These are phyloP conservation scores for Penicillium antarcticum DNA, from an alignment of 495 filamentous ascomycete species.

Conservation along the genomic window DNA sequence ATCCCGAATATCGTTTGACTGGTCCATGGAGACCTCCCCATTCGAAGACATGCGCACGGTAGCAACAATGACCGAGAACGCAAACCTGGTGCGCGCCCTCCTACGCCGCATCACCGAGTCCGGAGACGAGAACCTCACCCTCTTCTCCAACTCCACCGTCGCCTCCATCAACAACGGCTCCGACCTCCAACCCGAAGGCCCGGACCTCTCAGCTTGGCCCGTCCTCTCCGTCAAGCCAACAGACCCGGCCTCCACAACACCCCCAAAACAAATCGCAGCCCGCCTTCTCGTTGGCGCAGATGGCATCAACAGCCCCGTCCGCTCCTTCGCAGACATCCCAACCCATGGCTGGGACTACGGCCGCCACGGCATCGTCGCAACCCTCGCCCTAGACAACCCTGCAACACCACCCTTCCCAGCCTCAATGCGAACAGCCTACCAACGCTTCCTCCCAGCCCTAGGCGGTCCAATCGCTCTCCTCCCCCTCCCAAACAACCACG, in stretches of 20 bases:
- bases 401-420: slow-evolving; percentile 22
- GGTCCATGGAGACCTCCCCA: slow-evolving; percentile 49
- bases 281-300: slow-evolving; percentile 90
- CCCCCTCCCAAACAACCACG: slow-evolving; percentile 76
- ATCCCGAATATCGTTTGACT: slow-evolving; percentile 85
- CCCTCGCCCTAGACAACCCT: slow-evolving; percentile 63
- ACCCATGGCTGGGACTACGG: slow-evolving; percentile 91
- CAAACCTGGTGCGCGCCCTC: slow-evolving; percentile 77
- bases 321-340: slow-evolving; percentile 80
- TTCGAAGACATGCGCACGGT: slow-evolving; percentile 58
- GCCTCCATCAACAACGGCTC: slow-evolving; percentile 72
- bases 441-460: slow-evolving; percentile 84
- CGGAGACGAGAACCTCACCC: slow-evolving; percentile 54
- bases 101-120: slow-evolving; percentile 67
- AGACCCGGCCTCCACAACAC: slow-evolving; percentile 27
- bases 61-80: slow-evolving; percentile 95
- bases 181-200: slow-evolving; percentile 51
- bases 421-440: slow-evolving; percentile 74
- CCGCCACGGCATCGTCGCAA: slow-evolving; percentile 87
- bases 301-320: slow-evolving; percentile 90
- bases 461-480: slow-evolving; percentile 84
- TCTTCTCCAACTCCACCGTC: slow-evolving; percentile 74
- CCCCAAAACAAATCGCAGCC: slow-evolving; percentile 58
- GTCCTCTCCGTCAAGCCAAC: slow-evolving; percentile 62
- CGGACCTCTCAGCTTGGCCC: slow-evolving; percentile 84